Base-by-base conservation (phyloP, 2,329 filamentous ascomycete genomes). In the Pseudopyrenochaeta lycopersici region DNA sequence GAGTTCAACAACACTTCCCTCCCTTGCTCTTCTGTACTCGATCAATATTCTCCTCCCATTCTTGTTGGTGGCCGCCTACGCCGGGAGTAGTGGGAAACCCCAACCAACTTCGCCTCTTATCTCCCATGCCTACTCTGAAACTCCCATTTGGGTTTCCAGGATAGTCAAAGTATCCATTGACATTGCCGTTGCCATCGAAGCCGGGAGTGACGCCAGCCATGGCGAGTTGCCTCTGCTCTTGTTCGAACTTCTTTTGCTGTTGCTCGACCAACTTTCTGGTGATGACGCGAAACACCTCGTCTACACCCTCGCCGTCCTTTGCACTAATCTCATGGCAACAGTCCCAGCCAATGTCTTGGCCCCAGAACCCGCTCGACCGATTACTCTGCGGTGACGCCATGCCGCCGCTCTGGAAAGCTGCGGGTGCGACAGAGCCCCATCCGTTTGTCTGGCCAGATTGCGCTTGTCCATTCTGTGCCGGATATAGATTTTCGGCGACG, bases 311-410 rank as follows among this genome's bases (percentile, higher is more conserved):
- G 51, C 93, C 93, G 68, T 89, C 92, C 81, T 96, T 94, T 42
- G 94, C 93, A 64, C 89, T 93, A 71, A 99, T 94, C 79, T 99
- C 95, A 76, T 98, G 95, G 75, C 94, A 98, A 59, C 92, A 96
- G 70, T 97, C 93, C 93, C 94, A 98, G 46, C 93, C 92, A 5
- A 92, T 88, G 71, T 97, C 93, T 74, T 95, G 91, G 18, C 89
- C 92, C 93, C 93, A 97, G 77, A 92, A 91, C 1, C 90, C 89
- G 32, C 86, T 90, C 67, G 86, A 90, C 29, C 79, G 73, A 62
- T 82, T 79, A 67, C 79, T 78, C 59, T 79, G 75, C 27, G 79
- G 78, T 21, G 77, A 79, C 12, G 74, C 74, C 69, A 74, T 76
- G 76, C 81, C 46, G 66, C 80, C 59, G 39, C 58, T 76, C 23